Conservation (phyloP, 441 rosid genomes). For the Biscutella laevigata region DNA sequence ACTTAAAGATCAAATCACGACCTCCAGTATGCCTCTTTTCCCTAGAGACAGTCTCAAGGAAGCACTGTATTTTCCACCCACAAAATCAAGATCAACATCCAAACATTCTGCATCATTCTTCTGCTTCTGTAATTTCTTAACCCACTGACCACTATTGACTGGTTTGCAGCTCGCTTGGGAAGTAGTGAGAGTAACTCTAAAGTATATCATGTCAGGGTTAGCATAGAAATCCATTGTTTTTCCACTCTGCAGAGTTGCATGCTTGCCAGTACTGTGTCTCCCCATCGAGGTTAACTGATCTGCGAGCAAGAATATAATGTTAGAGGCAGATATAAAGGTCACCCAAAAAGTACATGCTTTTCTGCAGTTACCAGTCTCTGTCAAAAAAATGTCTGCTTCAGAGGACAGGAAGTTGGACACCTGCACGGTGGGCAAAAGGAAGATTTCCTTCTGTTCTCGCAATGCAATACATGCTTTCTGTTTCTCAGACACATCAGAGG, state of each 20-base stretch:
- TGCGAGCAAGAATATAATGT: constrained; percentile 40
- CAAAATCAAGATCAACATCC: constrained; percentile 82
- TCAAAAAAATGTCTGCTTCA: constrained; percentile 61
- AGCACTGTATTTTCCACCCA: constrained; percentile 74
- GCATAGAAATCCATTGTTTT: constrained; percentile 74
- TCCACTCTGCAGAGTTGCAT: constrained; percentile 65
- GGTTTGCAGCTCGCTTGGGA: constrained; percentile 69
- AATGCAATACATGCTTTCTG: constrained; percentile 46
- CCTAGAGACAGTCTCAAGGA: constrained; percentile 80
- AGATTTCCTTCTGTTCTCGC: constrained; percentile 81
- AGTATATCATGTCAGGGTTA: constrained; percentile 66
- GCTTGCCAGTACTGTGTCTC: constrained; percentile 51
- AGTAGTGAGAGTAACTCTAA: constrained; percentile 57
- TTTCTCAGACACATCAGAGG: constrained; percentile 31
- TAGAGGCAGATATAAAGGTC: constrained; percentile 8
- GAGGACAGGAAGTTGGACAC: constrained; percentile 69
- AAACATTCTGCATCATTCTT: constrained; percentile 44
- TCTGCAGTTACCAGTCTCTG: constrained; percentile 59
- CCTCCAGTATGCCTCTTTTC: constrained; percentile 83
- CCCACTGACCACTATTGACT: constrained; percentile 83
- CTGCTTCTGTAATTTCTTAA: constrained; percentile 62
- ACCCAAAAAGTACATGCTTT: constrained; percentile 15
- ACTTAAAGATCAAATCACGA: constrained; percentile 25
- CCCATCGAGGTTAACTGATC: constrained; percentile 34
- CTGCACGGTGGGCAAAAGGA: constrained; percentile 81